phyloP scores from a whole-genome alignment of 352 stramenopile species.

The Phytophthora lateralis region DNA sequence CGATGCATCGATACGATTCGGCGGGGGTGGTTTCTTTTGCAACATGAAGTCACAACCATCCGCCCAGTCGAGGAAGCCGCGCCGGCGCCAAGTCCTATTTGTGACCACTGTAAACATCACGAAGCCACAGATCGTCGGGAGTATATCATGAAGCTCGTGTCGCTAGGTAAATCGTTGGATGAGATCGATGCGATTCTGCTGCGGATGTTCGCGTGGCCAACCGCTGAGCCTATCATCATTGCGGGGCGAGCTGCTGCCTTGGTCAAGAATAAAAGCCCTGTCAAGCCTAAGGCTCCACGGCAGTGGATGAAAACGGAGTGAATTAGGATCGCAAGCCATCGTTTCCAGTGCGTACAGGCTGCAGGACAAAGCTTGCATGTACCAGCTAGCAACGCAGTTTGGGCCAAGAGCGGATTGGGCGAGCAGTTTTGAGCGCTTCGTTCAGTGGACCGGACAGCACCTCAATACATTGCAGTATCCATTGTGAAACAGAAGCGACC shows the following conservation, averaged over 20 bases:
- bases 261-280: not conserved
- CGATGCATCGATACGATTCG: constrained; percentile 32
- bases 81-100: constrained; percentile 1
- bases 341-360: too few species aligned
- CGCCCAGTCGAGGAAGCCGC: not conserved
- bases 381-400: too few species aligned
- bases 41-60: not conserved
- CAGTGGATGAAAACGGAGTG: constrained; percentile 19
- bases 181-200: constrained; percentile 30
- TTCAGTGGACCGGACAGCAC: too few species aligned
- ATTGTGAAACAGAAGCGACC: not conserved
- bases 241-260: not conserved
- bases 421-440: too few species aligned
- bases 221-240: constrained; percentile 1
- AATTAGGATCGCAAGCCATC: not conserved
- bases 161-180: constrained; percentile 29
- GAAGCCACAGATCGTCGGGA: constrained; percentile 24
- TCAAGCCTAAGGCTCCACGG: constrained; percentile 1
- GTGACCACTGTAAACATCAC: constrained; percentile 7
- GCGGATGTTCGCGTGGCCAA: constrained; percentile 30
- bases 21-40: constrained; percentile 21
- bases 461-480: too few species aligned
- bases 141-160: constrained; percentile 30
- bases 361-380: too few species aligned
- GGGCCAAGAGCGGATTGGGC: too few species aligned